Base-by-base conservation (phyloP, 208 protist genomes). In the Strigomonas culicis region DNA sequence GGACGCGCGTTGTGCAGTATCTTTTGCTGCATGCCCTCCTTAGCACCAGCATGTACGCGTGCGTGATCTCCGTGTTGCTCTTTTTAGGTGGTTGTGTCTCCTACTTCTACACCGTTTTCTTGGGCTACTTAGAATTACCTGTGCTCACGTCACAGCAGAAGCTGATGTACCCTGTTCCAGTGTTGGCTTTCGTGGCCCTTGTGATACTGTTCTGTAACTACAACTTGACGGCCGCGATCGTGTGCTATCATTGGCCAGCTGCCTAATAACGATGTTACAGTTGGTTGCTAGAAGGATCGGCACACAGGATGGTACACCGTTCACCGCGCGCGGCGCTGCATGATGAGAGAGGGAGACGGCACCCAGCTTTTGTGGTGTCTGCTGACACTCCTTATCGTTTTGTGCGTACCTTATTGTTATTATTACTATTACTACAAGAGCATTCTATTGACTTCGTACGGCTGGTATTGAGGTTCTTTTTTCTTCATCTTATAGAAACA, bases 121-220 rank as follows among this genome's bases (percentile, higher is more conserved):
- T 95, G 22, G 96, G 94, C 47, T 98, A 95, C 63, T 61, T 95
- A 39, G 94, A 95, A 44, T 75, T 98, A n/a, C 92, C 95, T 1
- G 87, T 88, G 46, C 68, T 98, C 2, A 69, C 72, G 31, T 79
- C 85, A 10, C 93, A 97, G 58, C 81, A 97, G 36, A 74, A 70
- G 22, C 77, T 98, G n/a, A 82, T 97, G 30, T 97, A 97, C 65
- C 95, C 95, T 2, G 75, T 92, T 25, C 80, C 80, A 10, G 13
- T 80, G 27, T 56, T 95, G n/a, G 66, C 84, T 8, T 41, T 83
- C 4, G 24, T 88, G 21, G 85, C 75, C 30, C 1, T 92, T 30
- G 17, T 67, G 8, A 58, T 67, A 25, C 30, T 67, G n/a, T 46
- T 67, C 1, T 47, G 47, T 3, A 41, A 55, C 27, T 59, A 34